Base-by-base conservation (phyloP, 2,329 filamentous ascomycete genomes). In the Falciphora oryzae region DNA sequence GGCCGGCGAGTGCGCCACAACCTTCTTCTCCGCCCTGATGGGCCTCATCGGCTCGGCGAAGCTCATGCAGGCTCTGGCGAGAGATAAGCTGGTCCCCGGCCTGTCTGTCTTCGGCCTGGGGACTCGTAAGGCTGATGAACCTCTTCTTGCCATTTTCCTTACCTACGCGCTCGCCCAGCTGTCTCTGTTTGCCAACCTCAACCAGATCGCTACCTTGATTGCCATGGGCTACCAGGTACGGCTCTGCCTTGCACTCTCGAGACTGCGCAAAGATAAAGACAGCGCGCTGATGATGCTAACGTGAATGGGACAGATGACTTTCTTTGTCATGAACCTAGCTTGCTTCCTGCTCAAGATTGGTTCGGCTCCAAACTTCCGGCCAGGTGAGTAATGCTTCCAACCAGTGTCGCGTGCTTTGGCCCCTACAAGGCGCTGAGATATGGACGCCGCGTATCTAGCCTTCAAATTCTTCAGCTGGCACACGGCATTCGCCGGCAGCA, bases 381-480 rank as follows among this genome's bases (percentile, higher is more conserved):
- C 92, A 0, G 44, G 44, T 25, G n/a, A 53, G 44, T n/a, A 25
- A 25, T 53, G 18, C 22, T 25, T 11, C 18, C 18, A 53, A 1
- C 2, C 44, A 4, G 18, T 10, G 11, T 53, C 22, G 22, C 22
- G 10, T 53, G 22, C n/a, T 53, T 25, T n/a, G 44, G 1, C 3
- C 22, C 22, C 8, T 53, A 4, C 44, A 25, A 1, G n/a, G n/a
- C n/a, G n/a, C 44, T 53, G 44, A 53, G 6, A 53, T n/a, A 25
- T 53, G 22, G 22, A 53, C 44, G 22, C 22, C 44, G 10, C 22
- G 8, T 53, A 53, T 5, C 1, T 8, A 53, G 92, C 90, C 0
- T 96, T 96, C 75, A 90, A 92, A 72, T 94, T 93, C 72, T 96
- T 96, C 77, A 93, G 87, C 67, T 93, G 91, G 88, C 86, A 92